phyloP scores from a whole-genome alignment of 768 basidiomycete genomes.

The Pleurotus sapidus region DNA sequence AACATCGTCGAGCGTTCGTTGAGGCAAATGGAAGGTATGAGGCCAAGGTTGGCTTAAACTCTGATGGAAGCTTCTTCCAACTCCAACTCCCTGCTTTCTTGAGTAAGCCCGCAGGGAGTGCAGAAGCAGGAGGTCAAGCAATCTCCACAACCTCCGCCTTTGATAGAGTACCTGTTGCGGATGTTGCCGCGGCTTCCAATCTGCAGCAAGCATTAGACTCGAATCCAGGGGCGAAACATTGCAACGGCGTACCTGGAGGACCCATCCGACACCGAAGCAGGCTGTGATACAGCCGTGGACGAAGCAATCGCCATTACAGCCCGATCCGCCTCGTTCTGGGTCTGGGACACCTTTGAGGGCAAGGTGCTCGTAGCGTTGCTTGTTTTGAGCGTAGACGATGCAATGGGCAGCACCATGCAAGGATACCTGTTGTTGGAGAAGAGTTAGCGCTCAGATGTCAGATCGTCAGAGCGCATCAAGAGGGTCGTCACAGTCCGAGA shows the following conservation, averaged over 20 bases:
- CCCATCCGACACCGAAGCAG: slow-evolving; percentile 30
- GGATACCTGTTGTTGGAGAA: slow-evolving; percentile 15
- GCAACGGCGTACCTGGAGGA: slow-evolving; percentile 14
- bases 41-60: too few species aligned
- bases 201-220: slow-evolving; percentile 12
- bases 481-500: not conserved
- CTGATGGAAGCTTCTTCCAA: slow-evolving; percentile 24
- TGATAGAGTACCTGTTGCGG: slow-evolving; percentile 44
- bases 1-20: too few species aligned
- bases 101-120: slow-evolving; percentile 43
- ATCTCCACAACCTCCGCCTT: slow-evolving; percentile 39
- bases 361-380: slow-evolving; percentile 30
- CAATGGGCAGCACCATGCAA: slow-evolving; percentile 36
- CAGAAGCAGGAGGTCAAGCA: slow-evolving; percentile 40
- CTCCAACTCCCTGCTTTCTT: slow-evolving; percentile 45
- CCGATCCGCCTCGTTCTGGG: slow-evolving; percentile 31
- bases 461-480: not conserved
- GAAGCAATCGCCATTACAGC: slow-evolving; percentile 33
- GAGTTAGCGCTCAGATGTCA: not conserved
- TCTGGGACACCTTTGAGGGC: slow-evolving; percentile 25
- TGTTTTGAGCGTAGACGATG: slow-evolving; percentile 33
- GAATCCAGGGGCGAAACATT: not conserved
- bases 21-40: too few species aligned
- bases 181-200: slow-evolving; percentile 32
- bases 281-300: slow-evolving; percentile 28